Conservation (phyloP, 257 asterid genomes). For the Eucommia ulmoides region DNA sequence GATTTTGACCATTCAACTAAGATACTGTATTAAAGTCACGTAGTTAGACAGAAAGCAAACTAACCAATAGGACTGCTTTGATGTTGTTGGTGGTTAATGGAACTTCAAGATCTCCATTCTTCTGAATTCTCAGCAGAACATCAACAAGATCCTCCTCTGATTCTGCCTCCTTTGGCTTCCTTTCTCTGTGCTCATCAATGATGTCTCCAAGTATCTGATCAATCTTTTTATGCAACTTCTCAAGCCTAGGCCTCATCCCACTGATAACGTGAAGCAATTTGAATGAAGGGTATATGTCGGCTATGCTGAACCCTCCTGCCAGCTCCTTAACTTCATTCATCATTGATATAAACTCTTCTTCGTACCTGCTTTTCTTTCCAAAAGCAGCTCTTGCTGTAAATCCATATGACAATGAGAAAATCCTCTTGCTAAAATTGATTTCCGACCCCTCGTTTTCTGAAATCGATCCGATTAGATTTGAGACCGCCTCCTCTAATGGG, state of each 20-base stretch:
- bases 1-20: neutral
- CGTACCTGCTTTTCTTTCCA: neutral
- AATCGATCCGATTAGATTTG: neutral
- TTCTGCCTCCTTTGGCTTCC: slow-evolving; percentile 1
- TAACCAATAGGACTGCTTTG: slow-evolving; percentile 18
- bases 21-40: neutral
- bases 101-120: slow-evolving; percentile 12
- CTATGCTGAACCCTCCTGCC: neutral
- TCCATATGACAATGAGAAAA: neutral
- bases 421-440: neutral
- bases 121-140: slow-evolving; percentile 23
- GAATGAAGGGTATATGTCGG: neutral
- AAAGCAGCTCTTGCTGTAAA: slow-evolving; percentile 1
- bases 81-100: slow-evolving; percentile 17
- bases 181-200: slow-evolving; percentile 8
- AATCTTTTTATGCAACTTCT: slow-evolving; percentile 6
- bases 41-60: neutral
- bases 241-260: slow-evolving; percentile 2
- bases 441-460: neutral
- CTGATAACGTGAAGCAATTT: neutral
- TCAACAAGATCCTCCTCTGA: slow-evolving; percentile 21
- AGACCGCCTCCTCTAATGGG: slow-evolving; percentile 6
- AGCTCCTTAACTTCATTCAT: neutral
- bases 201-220: slow-evolving; percentile 11
- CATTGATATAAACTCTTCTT: neutral